These are phyloP conservation scores for Mycena capillaripes DNA, from an alignment of 768 basidiomycete genomes.

Conservation along the genomic window DNA sequence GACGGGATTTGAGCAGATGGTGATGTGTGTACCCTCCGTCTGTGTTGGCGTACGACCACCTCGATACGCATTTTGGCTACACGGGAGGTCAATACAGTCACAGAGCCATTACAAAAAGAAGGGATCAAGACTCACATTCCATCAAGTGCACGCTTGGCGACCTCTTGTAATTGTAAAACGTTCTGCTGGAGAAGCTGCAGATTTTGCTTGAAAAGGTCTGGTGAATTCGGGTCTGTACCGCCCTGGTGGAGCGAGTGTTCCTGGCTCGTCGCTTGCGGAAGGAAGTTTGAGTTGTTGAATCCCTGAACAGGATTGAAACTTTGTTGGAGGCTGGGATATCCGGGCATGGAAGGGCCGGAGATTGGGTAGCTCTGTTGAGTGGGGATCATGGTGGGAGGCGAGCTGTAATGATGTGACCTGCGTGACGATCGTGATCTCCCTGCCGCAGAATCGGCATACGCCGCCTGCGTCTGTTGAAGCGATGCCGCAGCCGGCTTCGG, in stretches of 20 bases:
- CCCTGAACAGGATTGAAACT: conserved; percentile 10
- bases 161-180: conserved; percentile 60
- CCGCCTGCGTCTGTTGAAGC: too few relatives aligned
- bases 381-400: conserved; percentile 20
- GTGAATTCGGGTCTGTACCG: conserved; percentile 68
- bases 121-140: conserved; percentile 65
- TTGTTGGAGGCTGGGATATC: conserved; percentile 6
- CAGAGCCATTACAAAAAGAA: background rate
- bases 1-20: background rate
- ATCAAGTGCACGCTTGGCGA: conserved; percentile 62
- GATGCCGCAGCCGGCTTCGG: too few relatives aligned
- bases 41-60: conserved; percentile 65
- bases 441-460: too few relatives aligned
- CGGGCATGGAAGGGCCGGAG: conserved; percentile 11
- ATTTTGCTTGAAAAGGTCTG: conserved; percentile 74
- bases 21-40: conserved; percentile 61
- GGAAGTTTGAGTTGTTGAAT: conserved; percentile 6
- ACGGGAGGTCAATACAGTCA: background rate
- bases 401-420: background rate
- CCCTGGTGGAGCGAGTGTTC: conserved; percentile 45
- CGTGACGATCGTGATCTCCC: too few relatives aligned
- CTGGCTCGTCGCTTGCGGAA: conserved; percentile 21
- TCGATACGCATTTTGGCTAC: conserved; percentile 74
- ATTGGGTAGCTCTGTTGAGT: conserved; percentile 10
- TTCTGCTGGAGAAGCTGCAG: conserved; percentile 63